Base-by-base conservation (phyloP, 495 filamentous ascomycete species). In the Penicillium angulare region DNA sequence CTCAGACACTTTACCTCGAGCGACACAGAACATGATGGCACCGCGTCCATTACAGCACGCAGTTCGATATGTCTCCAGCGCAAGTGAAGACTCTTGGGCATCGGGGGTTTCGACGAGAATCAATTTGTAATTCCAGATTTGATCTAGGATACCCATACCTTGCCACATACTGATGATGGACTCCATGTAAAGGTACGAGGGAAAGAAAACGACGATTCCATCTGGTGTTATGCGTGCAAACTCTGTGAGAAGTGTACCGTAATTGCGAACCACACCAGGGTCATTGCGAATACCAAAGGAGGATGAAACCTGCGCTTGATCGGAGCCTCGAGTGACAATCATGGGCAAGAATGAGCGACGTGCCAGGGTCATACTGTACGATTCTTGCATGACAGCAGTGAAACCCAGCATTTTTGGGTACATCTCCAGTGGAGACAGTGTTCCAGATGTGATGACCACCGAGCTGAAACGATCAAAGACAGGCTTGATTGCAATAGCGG, bases 121-220 rank as follows among this genome's bases (percentile, higher is more conserved):
- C 53, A 99, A 80, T 68, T 99, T 99, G 74, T 96, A 95, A 71
- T 96, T 96, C 95, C 93, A 99, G 35, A 99, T 91, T 63, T 92
- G 86, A 73, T 99, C 93, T 29, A 99, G 72, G 50, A 96, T 95
- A 35, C 89, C 90, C 90, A 97, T 96, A 50, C 90, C 88, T 64
- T 97, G 93, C 95, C 95, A 99, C 86, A 96, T 96, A 67, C 84
- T 89, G 63, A 99, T 96, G 63, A 97, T 97, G 31, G 85, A 89
- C 62, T 99, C 95, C 95, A 99, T 97, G 75, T 99, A 99, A 2
- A 99, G 81, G 61, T 99, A 99, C 1, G 89, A 95, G 0, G 95
- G 95, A 69, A 99, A 99, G 78, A 99, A 99, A 40, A 99, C 95
- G 26, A 97, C 93, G 69, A 99, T 84, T 44, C 95, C 95, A 59